Percentiles rank a stretch among this genome's conserved stretches.
These are phyloP conservation scores for Phytophthora pluvialis DNA, from an alignment of 352 stramenopile genomes.

Conservation along the genomic window DNA sequence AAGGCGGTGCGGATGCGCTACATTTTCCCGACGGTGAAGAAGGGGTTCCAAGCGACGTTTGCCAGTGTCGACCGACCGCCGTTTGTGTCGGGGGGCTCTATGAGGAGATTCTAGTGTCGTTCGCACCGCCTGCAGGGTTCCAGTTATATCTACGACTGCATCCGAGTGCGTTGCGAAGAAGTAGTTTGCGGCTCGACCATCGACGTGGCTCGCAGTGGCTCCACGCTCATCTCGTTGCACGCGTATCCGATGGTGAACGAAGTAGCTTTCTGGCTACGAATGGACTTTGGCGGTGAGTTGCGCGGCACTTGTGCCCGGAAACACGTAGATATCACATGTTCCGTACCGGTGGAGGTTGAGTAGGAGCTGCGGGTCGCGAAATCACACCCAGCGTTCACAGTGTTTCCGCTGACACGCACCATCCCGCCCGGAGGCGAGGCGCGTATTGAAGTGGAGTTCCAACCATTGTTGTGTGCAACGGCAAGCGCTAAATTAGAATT, in stretches of 20 bases:
- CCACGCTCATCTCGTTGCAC: constrained; percentile 81
- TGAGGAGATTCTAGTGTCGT: constrained; percentile 82
- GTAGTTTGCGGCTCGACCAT: constrained; percentile 71
- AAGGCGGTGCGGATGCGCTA: constrained; percentile 80
- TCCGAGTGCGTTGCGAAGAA: constrained; percentile 78
- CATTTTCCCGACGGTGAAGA: constrained; percentile 48
- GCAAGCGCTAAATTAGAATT: constrained; percentile 72
- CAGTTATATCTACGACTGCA: constrained; percentile 93
- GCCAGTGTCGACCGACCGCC: constrained; percentile 49
- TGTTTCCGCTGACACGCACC: constrained; percentile 71
- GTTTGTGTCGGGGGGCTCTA: constrained; percentile 73
- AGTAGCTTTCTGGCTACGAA: constrained; percentile 70
- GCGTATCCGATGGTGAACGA: constrained; percentile 89
- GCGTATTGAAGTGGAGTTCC: constrained; percentile 80
- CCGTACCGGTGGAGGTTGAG: constrained; percentile 90
- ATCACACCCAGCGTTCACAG: constrained; percentile 74
- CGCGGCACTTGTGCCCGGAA: constrained; percentile 51
- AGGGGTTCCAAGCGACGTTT: constrained; percentile 65
- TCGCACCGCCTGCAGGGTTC: constrained; percentile 63
- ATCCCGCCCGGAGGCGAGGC: constrained; percentile 75
- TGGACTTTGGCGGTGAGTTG: constrained; percentile 85
- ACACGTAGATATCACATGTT: constrained; percentile 62
- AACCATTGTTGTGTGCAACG: constrained; percentile 67
- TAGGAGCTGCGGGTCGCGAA: constrained; percentile 76
- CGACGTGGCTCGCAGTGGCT: constrained; percentile 40